Base-by-base conservation (phyloP, 805 yeast species). In the Candida berthetii region DNA sequence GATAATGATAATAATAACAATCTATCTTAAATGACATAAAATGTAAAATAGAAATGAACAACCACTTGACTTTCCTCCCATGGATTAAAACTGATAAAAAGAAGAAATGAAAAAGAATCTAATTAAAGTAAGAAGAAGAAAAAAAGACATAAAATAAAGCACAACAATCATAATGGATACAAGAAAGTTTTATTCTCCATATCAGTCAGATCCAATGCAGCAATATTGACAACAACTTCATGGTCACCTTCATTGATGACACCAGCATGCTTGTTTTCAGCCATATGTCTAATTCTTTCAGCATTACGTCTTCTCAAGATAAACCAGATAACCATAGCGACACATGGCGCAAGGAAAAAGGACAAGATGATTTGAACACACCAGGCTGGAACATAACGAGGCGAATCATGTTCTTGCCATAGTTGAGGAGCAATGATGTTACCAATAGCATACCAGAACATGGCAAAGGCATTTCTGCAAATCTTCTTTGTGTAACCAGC, bases 341-440 rank as follows among this genome's bases (percentile, higher is more conserved):
- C 27, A 2, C 61, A 37, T 4, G 82, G 80, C 1, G 80, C 72
- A 13, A 61, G 34, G 31, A 64, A 57, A 52, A 73, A 31, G 15
- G 34, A 31, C 11, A 15, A 15, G 14, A 70, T 71, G 37, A 73
- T 69, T 45, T 71, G 78, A 13, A 72, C 69, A 38, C 64, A 58
- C 78, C 79, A 67, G 2, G 74, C 69, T 7, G 62, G 58, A 35
- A 49, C 44, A 46, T 66, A 70, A 37, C 63, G 48, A 28, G 78
- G 79, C 16, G 64, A 67, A 47, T 60, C 65, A 18, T 39, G 41
- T 22, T 46, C 40, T 31, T 60, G 58, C 71, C 74, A 72, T 31
- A 71, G 53, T 48, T 72, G 77, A 5, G 78, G 76, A 9, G 74
- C 64, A 19, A 71, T 58, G 36, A 72, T 61, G 45, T 72, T 72